A percentile compares a stretch with the other conserved stretches of the same genome.
Evolutionary conservation across 2,329 filamentous ascomycete genomes (phyloP).

Genomic region (Colletotrichum sp.): DNA sequence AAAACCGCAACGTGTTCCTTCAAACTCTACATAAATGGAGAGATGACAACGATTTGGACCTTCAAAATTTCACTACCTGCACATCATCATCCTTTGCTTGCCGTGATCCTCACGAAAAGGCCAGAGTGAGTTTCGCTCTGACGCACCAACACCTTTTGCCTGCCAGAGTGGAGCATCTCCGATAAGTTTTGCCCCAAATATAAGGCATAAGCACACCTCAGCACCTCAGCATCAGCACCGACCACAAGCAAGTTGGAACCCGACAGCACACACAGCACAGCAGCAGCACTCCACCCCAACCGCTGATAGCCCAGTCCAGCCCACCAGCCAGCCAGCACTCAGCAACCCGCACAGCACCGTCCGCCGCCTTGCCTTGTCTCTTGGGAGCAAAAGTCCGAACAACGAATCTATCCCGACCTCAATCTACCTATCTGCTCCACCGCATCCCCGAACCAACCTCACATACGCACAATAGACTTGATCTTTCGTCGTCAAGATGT

Average conservation of each 20-base stretch:
- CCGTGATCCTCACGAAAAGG: background rate
- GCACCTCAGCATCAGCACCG: conserved; percentile 1
- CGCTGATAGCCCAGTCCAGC: background rate
- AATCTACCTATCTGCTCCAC: conserved; percentile 16
- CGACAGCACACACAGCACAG: background rate
- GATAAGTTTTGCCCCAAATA: background rate
- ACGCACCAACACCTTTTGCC: background rate
- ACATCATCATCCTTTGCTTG: background rate
- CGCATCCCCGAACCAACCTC: conserved; percentile 14
- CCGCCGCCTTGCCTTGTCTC: conserved; percentile 7
- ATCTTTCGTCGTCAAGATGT: conserved; percentile 64
- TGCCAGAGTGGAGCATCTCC: conserved; percentile 3
- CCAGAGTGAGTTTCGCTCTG: background rate
- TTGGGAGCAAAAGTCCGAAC: conserved; percentile 16
- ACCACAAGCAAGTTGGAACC: background rate
- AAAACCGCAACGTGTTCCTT: background rate
- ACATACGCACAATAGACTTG: conserved; percentile 18
- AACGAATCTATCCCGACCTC: conserved; percentile 6
- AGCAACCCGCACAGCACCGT: background rate
- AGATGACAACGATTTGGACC: background rate
- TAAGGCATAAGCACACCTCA: background rate
- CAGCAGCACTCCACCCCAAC: conserved; percentile 6
- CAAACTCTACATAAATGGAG: background rate
- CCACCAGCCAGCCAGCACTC: background rate
- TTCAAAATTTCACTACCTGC: background rate